A percentile compares a stretch with the other conserved stretches of the same genome.
Evolutionary conservation across 2,329 filamentous ascomycete species (phyloP).

Genomic region (Penicillium sp.): DNA sequence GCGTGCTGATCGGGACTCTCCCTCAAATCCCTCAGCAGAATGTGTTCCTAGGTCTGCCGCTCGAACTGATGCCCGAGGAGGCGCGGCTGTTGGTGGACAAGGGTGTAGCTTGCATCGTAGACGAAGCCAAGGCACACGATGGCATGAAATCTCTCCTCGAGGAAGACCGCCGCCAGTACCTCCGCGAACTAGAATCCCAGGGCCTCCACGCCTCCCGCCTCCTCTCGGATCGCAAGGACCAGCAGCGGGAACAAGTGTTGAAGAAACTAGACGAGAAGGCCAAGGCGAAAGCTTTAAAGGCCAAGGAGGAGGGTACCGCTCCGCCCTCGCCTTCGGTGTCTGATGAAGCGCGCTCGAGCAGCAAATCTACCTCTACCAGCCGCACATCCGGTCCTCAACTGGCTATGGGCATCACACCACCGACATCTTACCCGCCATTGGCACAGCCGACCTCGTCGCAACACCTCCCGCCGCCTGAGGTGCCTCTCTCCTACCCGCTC

Average conservation of each 20-base stretch:
- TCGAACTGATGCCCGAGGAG: constrained; percentile 92
- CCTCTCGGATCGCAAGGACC: constrained; percentile 53
- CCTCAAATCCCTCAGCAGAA: constrained; percentile 95
- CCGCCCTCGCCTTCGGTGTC: constrained; percentile 1
- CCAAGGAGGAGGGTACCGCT: constrained; percentile 20
- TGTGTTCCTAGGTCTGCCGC: constrained; percentile 83
- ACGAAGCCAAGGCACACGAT: constrained; percentile 74
- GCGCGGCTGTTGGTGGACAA: constrained; percentile 78
- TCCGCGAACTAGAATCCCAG: constrained; percentile 60
- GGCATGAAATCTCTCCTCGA: constrained; percentile 64
- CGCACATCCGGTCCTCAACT: constrained; percentile 15
- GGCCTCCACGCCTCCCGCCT: constrained; percentile 55
- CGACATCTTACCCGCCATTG: constrained; percentile 54
- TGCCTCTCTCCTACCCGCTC: constrained; percentile 67
- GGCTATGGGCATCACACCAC: constrained; percentile 51
- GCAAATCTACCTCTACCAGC: constrained; percentile 10
- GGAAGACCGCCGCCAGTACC: constrained; percentile 65
- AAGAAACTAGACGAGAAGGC: constrained; percentile 51
- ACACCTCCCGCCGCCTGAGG: constrained; percentile 37
- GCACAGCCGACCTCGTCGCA: constrained; percentile 32
- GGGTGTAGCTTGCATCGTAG: constrained; percentile 76
- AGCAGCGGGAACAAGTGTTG: constrained; percentile 54
- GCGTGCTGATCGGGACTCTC: constrained; percentile 82
- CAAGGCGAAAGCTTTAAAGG: constrained; percentile 23
- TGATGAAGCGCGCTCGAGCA: constrained; percentile 4